Conservation (phyloP, 2,329 filamentous ascomycete species). For the Didymosphaeria variabile region DNA sequence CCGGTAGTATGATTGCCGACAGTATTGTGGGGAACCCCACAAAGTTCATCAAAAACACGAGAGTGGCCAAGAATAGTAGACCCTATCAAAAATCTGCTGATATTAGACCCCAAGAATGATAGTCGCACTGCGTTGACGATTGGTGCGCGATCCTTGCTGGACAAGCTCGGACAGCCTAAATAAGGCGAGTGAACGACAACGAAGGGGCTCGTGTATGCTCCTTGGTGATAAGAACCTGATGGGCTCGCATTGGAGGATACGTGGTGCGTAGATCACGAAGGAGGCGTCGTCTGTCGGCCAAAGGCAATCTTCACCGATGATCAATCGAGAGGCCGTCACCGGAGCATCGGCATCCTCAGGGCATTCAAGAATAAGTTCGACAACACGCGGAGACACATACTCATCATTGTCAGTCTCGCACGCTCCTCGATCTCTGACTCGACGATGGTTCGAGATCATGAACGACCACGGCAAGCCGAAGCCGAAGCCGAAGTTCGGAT, state of each 20-base stretch:
- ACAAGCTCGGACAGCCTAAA: background rate
- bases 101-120: background rate
- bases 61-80: background rate
- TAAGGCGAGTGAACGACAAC: background rate
- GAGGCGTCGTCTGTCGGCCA: too few relatives aligned
- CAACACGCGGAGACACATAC: too few relatives aligned
- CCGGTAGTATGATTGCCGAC: background rate
- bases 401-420: too few relatives aligned
- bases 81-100: background rate
- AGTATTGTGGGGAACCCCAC: constrained; percentile 1
- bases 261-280: too few relatives aligned
- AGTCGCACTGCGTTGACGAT: background rate
- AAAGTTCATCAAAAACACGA: background rate
- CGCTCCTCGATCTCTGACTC: background rate
- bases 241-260: too few relatives aligned
- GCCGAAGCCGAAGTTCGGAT: background rate
- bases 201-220: background rate
- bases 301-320: too few relatives aligned
- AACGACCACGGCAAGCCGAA: background rate
- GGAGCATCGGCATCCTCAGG: too few relatives aligned
- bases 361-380: too few relatives aligned
- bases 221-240: too few relatives aligned
- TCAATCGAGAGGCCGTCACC: too few relatives aligned
- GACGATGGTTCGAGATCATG: background rate
- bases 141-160: background rate